Evolutionary conservation across 1,284 basidiomycete species (phyloP), one percentile per base, ranked within the genome.

Genomic region (Vanrija pseudolonga): DNA sequence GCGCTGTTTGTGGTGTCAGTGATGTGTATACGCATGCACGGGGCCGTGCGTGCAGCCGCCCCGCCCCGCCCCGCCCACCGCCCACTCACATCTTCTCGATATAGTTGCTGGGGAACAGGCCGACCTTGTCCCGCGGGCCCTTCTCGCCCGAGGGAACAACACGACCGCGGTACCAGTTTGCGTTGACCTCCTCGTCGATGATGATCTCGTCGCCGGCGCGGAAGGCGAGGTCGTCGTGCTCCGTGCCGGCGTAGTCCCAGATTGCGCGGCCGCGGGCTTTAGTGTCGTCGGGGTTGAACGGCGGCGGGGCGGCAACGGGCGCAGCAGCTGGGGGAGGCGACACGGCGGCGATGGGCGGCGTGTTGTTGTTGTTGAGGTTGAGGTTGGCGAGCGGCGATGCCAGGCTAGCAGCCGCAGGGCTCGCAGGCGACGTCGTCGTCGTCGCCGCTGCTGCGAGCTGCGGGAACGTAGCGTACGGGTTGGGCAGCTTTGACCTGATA

Each of bases 101-200:
- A 37, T 74, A 74, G 54, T 70, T 74, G 24, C 57, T 59, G 3
- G 72, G 72, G 64, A 74, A 73, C 15, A 74, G 61, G 14, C 71
- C 72, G 6, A 58, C 52, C 38, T 65, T 62, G 12, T 63, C 66
- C 18, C 67, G 67, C 42, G 63, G 12, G 4, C 59, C 52, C 38
- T 65, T 62, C 17, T 64, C 66, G 20, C 68, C 68, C 42, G 63
- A 59, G 1, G 64, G 65, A 4, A 71, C 63, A 24, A 71, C 63
- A 50, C 69, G 51, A 4, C 72, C 72, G 24, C 72, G 57, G 52
- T 59, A 73, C 72, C 72, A 74, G 54, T 73, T 66, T 11, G 65
- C 62, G 54, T 74, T 74, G 51, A 74, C 71, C 56, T 74, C 71
- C 47, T 73, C 68, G 55, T 73, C 72, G 28, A 74, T 66, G 22